Evolutionary conservation across 140 eudicot species (phyloP).

Genomic region (Flaveria floridana): DNA sequence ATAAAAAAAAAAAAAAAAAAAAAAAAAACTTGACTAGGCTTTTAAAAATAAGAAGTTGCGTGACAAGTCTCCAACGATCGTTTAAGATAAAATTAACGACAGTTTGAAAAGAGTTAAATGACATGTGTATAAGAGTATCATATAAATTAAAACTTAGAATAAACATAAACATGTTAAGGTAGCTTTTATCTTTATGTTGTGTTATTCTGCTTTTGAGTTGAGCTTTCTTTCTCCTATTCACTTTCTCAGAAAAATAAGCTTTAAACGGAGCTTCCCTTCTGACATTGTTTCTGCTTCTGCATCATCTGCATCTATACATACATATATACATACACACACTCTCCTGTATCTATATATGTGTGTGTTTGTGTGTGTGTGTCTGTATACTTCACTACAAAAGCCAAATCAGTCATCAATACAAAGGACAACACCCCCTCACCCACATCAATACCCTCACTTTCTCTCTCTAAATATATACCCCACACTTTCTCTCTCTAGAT

Average conservation of each 20-base stretch:
- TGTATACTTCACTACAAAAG: slow-evolving; percentile 47
- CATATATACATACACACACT: slow-evolving; percentile 20
- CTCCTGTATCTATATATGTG: slow-evolving; percentile 25
- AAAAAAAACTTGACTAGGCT: too few relatives aligned
- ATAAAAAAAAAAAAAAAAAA: too few relatives aligned
- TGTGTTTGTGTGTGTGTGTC: slow-evolving; percentile 21
- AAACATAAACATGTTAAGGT: neutral
- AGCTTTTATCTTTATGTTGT: neutral
- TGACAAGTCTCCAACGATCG: too few relatives aligned
- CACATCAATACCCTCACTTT: slow-evolving; percentile 25
- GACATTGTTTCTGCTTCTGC: slow-evolving; percentile 36
- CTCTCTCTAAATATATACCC: slow-evolving; percentile 35
- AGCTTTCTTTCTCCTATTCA: slow-evolving; percentile 32
- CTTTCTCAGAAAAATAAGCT: slow-evolving; percentile 55
- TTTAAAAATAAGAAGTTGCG: too few relatives aligned
- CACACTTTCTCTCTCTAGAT: slow-evolving; percentile 25
- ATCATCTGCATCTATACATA: slow-evolving; percentile 13
- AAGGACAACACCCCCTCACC: slow-evolving; percentile 38
- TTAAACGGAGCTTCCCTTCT: slow-evolving; percentile 43
- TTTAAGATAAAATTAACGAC: too few relatives aligned
- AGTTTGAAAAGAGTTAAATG: too few relatives aligned
- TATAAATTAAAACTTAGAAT: too few relatives aligned
- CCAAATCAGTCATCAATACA: slow-evolving; percentile 74
- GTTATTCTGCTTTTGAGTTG: neutral
- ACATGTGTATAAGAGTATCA: too few relatives aligned